A percentile compares a stretch with the other conserved stretches of the same genome.
These are phyloP conservation scores for Gracilaria domingensis DNA, from an alignment of 23 red algal species.

Conservation along the genomic window DNA sequence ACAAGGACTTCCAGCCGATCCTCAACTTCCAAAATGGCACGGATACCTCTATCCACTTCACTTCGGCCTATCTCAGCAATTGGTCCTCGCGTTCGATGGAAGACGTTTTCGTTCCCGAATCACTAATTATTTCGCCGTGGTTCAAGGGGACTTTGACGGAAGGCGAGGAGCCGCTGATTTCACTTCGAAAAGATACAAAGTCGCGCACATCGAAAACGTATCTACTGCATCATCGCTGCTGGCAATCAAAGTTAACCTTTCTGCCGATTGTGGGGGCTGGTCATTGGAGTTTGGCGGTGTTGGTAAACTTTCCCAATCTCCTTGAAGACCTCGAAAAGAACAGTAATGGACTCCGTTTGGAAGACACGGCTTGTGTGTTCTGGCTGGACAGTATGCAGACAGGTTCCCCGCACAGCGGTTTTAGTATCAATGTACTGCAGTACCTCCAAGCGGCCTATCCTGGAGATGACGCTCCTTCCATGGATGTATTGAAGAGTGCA, in stretches of 20 bases:
- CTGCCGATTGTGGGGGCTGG: not conserved
- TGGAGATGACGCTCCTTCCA: not conserved
- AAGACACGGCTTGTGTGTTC: not conserved
- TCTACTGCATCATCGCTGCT: not conserved
- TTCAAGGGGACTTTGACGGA: not conserved
- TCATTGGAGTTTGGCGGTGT: not conserved
- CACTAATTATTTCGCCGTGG: no score
- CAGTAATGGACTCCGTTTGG: not conserved
- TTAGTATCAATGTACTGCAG: not conserved
- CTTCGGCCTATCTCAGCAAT: not conserved
- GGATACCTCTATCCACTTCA: not conserved
- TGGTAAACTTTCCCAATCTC: not conserved
- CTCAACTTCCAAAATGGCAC: not conserved
- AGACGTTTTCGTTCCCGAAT: no score
- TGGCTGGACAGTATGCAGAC: conserved; percentile 1
- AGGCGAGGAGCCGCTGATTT: not conserved
- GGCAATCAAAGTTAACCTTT: not conserved
- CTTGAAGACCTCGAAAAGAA: not conserved
- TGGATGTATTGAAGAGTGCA: not conserved
- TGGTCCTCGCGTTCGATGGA: no score
- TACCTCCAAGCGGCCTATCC: not conserved
- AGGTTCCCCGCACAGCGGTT: not conserved
- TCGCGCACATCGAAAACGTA: not conserved
- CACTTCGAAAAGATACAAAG: not conserved
- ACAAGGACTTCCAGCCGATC: not conserved